Base-by-base conservation (phyloP, 202 grass and related monocot genomes). In the Bolboschoenoplectus hybrid region DNA sequence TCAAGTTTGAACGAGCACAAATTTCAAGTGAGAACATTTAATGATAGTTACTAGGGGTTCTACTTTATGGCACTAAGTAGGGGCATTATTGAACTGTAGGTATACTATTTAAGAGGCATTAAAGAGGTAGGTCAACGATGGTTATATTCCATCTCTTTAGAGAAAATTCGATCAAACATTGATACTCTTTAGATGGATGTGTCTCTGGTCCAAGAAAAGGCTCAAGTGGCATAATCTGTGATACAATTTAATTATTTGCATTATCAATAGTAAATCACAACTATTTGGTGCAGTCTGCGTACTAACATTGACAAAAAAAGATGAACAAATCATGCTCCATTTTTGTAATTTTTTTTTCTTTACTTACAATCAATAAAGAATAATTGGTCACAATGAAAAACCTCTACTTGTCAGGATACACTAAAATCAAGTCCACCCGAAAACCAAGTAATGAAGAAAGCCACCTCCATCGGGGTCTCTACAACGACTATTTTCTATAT, bases 371-470 rank as follows among this genome's bases (percentile, higher is more conserved):
- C 11, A 78, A 39, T 56, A 45, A 11, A 74, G 8, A 14, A 57
- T 58, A 40, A 79, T 41, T 74, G 16, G 35, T 58, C 0, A 7
- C n/a, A 39, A 9, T 11, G 4, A 79, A 41, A 26, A 78, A 79
- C 16, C 9, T 80, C 53, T 43, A 14, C 3, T 72, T 3, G 51
- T 82, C 79, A 98, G 96, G 93, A 98, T 82, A 98, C 96, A 36
- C 86, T 98, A 56, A 85, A 88, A 39, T 92, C 93, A 69, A 94
- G 86, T 88, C 96, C 96, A 41, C 74, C 96, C 1, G 96, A 98
- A 79, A 98, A 98, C 84, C 44, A 56, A 84, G 93, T 95, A 72
- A 98, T 98, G 96, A 98, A 92, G 89, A 94, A 94, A 89, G 96
- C 96, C 7, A 89, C 93, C 39, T 85, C 88, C 74, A 90, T 95